These are phyloP conservation scores for Aureobasidium sp. DNA, from an alignment of 2,329 filamentous ascomycete species.

Conservation along the genomic window DNA sequence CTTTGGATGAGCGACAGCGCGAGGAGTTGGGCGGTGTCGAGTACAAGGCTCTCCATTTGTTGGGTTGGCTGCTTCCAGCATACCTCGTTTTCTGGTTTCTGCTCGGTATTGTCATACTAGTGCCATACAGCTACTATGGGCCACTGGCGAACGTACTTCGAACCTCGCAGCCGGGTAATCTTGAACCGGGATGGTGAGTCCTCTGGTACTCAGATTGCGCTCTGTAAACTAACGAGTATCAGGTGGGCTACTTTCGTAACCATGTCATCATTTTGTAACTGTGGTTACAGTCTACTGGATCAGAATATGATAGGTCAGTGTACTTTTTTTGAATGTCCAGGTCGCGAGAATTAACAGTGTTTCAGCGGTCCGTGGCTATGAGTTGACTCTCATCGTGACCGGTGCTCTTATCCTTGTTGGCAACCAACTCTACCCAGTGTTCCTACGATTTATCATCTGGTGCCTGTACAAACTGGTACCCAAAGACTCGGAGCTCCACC, in stretches of 20 bases:
- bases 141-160: slow-evolving; percentile 5
- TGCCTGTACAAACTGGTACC: slow-evolving; percentile 28
- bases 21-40: slow-evolving; percentile 95
- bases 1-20: slow-evolving; percentile 73
- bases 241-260: slow-evolving; percentile 20
- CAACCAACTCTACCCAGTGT: slow-evolving; percentile 58
- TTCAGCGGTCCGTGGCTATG: slow-evolving; percentile 29
- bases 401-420: slow-evolving; percentile 54
- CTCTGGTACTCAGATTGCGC: no score
- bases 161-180: slow-evolving; percentile 17
- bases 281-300: slow-evolving; percentile 28
- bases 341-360: not conserved
- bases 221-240: not conserved
- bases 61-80: slow-evolving; percentile 32
- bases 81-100: slow-evolving; percentile 26
- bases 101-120: slow-evolving; percentile 14
- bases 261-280: slow-evolving; percentile 28
- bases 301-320: slow-evolving; percentile 23
- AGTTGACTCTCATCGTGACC: slow-evolving; percentile 39
- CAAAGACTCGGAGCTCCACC: slow-evolving; percentile 14
- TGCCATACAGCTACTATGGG: slow-evolving; percentile 16
- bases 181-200: slow-evolving; percentile 23
- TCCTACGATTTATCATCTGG: slow-evolving; percentile 55
- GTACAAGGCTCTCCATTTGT: slow-evolving; percentile 80
- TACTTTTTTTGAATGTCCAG: not conserved